Evolutionary conservation across 1,284 basidiomycete genomes (phyloP), one percentile per base, ranked within the genome.

Genomic region (Paramarasmius palmivorus): DNA sequence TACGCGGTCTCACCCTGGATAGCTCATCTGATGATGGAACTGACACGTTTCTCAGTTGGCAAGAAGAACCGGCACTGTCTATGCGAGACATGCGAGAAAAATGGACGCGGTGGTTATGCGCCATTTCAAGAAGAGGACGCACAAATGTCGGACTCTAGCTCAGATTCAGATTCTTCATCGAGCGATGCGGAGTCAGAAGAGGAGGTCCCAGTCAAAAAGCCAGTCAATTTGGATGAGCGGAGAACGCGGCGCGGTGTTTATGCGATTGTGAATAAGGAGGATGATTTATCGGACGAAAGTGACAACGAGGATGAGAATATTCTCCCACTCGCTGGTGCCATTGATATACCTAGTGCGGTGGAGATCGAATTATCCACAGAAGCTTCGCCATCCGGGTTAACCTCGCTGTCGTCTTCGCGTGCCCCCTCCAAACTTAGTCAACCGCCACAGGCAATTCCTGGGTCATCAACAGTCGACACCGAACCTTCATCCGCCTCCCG

Each of bases 71-170:
- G 86, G 9, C 86, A 92, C 65, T 96, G 93, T 70, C 79, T 96
- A 40, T 96, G 93, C 66, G 87, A 90, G 68, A 94, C 90, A 1
- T 96, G 93, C 73, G 93, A 95, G 73, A 81, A 79, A 70, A 82
- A 75, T 37, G 83, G 83, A 9, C 73, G 77, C 41, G 93, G 93
- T 25, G 92, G 89, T 32, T 93, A 92, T 64, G 79, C 81, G 12
- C 84, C 79, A 50, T 79, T 78, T 55, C 71, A 75, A 40, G 69
- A 67, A 14, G 80, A 81, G 41, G 81, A 79, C 32, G 61, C 44
- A 26, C 35, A 46, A 9, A 46, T 56, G n/a, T 58, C 58, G n/a
- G 59, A 61, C 49, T 55, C 57, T 10, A 49, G 44, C 37, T 55
- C 63, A 14, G 70, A 68, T 47, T 61, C 63, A 49, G 66, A 68